Percentiles rank a stretch among this genome's conserved stretches.
phyloP scores from a whole-genome alignment of 495 filamentous ascomycete species.

The Tetracladium setigerum region DNA sequence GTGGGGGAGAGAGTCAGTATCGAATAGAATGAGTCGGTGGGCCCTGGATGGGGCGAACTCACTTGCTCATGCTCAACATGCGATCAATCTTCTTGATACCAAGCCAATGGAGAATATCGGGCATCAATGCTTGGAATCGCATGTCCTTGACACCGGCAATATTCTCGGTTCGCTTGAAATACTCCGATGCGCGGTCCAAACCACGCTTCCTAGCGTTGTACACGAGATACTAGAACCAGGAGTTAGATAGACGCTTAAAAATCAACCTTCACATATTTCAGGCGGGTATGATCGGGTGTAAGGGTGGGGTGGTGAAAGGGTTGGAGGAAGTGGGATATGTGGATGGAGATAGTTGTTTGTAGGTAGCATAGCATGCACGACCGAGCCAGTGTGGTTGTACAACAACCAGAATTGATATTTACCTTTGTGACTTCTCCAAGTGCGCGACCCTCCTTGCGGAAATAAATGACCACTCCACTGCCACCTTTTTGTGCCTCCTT shows the following conservation, averaged over 20 bases:
- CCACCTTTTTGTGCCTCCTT: slow-evolving; percentile 94
- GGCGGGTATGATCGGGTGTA: slow-evolving; percentile 8
- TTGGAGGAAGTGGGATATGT: slow-evolving; percentile 13
- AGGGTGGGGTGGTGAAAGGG: neutral
- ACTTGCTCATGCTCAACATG: slow-evolving; percentile 98
- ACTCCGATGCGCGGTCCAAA: slow-evolving; percentile 86
- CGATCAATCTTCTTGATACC: slow-evolving; percentile 98
- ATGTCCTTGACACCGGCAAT: slow-evolving; percentile 97
- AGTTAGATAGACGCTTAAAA: slow-evolving; percentile 12
- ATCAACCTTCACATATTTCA: neutral
- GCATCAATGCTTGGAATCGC: slow-evolving; percentile 99
- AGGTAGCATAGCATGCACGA: neutral
- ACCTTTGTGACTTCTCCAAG: slow-evolving; percentile 96
- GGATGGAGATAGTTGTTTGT: neutral
- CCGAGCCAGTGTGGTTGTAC: neutral
- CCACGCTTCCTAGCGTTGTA: slow-evolving; percentile 92
- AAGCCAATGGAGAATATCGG: slow-evolving; percentile 96
- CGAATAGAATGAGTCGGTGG: neutral
- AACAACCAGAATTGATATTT: slow-evolving; percentile 8
- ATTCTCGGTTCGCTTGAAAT: slow-evolving; percentile 94
- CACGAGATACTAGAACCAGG: slow-evolving; percentile 56
- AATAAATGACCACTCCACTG: slow-evolving; percentile 96
- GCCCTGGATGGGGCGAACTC: slow-evolving; percentile 28
- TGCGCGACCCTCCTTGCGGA: slow-evolving; percentile 94
- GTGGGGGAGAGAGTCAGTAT: slow-evolving; percentile 16